Evolutionary conservation across 2,329 filamentous ascomycete species (phyloP), one percentile per base, ranked within the genome.

Genomic region (Thielaviopsis cerberus): DNA sequence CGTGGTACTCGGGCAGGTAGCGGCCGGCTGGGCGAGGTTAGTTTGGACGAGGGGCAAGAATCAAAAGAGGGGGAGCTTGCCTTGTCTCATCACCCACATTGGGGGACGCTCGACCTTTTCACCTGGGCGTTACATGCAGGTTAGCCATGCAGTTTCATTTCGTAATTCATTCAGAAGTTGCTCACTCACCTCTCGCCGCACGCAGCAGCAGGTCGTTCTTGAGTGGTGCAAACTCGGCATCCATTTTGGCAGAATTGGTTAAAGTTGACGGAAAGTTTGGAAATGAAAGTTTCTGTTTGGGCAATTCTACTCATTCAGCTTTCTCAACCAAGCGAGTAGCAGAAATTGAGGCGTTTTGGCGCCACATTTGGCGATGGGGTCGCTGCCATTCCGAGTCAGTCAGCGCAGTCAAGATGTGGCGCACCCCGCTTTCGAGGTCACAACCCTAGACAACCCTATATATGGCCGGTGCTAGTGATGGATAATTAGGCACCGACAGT

Each of bases 31-130:
- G 56, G 27, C 15, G 24, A 24, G 53, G 48, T 41, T 45, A 53
- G 41, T 7, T 0, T 7, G 11, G 10, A 55, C 22, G 15, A 37
- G 37, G 22, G 25, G 26, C 10, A 15, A 24, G 45, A 6, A 23
- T 11, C 25, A 41, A 5, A 53, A 26, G 34, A 23, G 15, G 24
- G 27, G n/a, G 13, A 17, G 48, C 70, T 70, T 76, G 91, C 89
- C 89, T 82, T 98, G 92, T 72, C 92, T 86, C 92, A 98, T 98
- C 69, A 98, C 89, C 92, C 92, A 98, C 76, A 94, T 88, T 59
- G 92, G 92, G 62, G 92, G 86, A 63, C 92, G 83, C 72, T 96
- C 89, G 64, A 97, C 87, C 69, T 83, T 83, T 73, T 96, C 79
- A 69, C 91, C 90, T 94, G 62, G 15, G 17, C 1, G 17, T 4